Evolutionary conservation across 2,329 filamentous ascomycete genomes (phyloP).

Genomic region (Xylariaceae sp.): DNA sequence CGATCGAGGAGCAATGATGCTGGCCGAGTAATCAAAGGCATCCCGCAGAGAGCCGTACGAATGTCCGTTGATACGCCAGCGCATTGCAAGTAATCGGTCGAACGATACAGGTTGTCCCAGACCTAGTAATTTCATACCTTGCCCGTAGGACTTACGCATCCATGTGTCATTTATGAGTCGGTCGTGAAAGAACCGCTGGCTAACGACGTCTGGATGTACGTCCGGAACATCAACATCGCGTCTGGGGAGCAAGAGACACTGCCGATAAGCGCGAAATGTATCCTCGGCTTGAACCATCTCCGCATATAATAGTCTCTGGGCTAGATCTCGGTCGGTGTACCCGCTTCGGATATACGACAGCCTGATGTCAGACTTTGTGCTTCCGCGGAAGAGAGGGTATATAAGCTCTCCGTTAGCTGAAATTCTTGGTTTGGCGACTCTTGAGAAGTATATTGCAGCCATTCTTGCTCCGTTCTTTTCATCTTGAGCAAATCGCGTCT

Average conservation of each 20-base stretch:
- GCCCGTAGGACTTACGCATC: conserved; percentile 4
- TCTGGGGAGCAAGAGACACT: conserved; percentile 3
- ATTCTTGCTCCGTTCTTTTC: conserved; percentile 3
- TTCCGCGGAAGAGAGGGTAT: conserved; percentile 9
- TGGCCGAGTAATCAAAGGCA: background rate
- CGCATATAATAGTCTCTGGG: conserved; percentile 6
- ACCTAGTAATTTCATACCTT: conserved; percentile 3
- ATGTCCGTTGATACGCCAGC: conserved; percentile 6
- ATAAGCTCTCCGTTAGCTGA: conserved; percentile 6
- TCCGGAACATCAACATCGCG: too few relatives aligned
- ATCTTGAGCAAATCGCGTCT: background rate
- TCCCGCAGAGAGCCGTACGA: conserved; percentile 1
- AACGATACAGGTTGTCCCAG: background rate
- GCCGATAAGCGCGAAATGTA: conserved; percentile 10
- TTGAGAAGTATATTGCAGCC: conserved; percentile 4
- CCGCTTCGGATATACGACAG: conserved; percentile 3
- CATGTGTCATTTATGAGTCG: conserved; percentile 4
- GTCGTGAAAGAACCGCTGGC: conserved; percentile 8
- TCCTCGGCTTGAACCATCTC: conserved; percentile 16
- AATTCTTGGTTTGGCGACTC: conserved; percentile 3
- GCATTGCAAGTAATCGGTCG: conserved; percentile 4
- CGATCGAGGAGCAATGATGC: conserved; percentile 1
- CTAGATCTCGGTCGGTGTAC: background rate
- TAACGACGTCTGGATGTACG: too few relatives aligned
- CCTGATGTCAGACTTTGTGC: conserved; percentile 2